Evolutionary conservation across 148 eudicot genomes (phyloP).

Genomic region (Camellia granthamiana): DNA sequence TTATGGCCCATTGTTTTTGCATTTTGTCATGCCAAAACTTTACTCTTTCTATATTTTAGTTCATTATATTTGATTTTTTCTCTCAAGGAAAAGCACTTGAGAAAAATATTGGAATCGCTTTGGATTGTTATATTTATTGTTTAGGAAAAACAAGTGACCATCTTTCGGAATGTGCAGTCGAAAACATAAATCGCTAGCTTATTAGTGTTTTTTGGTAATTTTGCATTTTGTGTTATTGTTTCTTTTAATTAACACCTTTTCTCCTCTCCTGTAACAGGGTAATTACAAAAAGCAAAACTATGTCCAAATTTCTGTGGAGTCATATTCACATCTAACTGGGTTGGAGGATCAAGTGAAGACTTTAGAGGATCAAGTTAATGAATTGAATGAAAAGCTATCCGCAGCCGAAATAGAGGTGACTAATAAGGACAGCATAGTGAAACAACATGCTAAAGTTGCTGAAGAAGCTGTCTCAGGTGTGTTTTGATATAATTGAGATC

Average conservation of each 20-base stretch:
- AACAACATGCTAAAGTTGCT: slow-evolving; percentile 94
- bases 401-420: slow-evolving; percentile 78
- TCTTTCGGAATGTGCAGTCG: too few relatives aligned
- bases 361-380: slow-evolving; percentile 62
- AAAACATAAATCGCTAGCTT: too few relatives aligned
- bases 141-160: too few relatives aligned
- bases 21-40: too few relatives aligned
- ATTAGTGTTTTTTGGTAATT: too few relatives aligned
- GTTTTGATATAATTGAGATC: not conserved
- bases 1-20: too few relatives aligned
- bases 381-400: slow-evolving; percentile 68
- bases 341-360: slow-evolving; percentile 68
- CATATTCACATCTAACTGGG: slow-evolving; percentile 77
- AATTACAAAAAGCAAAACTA: slow-evolving; percentile 60
- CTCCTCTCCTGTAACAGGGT: slow-evolving; percentile 37
- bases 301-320: slow-evolving; percentile 87
- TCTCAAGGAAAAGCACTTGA: too few relatives aligned
- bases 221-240: not conserved
- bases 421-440: slow-evolving; percentile 73
- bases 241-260: not conserved
- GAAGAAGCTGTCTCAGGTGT: slow-evolving; percentile 98
- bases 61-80: too few relatives aligned
- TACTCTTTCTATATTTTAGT: too few relatives aligned
- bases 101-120: too few relatives aligned
- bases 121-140: too few relatives aligned